Base-by-base conservation (phyloP, 495 filamentous ascomycete genomes). In the Pseudotulostoma volvatum region DNA sequence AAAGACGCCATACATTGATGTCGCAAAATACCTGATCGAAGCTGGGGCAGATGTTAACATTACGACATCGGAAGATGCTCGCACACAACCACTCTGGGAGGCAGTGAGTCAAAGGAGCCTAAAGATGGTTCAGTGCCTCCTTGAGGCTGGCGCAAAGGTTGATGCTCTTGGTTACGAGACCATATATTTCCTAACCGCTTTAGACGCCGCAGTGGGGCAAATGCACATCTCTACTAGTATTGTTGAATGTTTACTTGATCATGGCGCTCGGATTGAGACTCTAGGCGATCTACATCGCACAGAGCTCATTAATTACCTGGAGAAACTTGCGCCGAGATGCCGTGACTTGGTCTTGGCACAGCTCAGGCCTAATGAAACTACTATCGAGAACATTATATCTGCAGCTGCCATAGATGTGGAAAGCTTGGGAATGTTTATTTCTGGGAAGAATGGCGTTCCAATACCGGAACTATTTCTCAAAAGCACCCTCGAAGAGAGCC, bases 31-130 rank as follows among this genome's bases (percentile, higher is more conserved):
- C 23, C 33, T 51, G 2, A 19, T 43, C n/a, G 18, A 45, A 34
- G 4, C 33, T 25, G 45, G 48, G 8, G 45, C 45, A 19, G 34
- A 43, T 31, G 34, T 48, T 11, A 39, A 48, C 18, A 5, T 28
- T n/a, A n/a, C n/a, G n/a, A n/a, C n/a, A 28, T 5, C 5, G 23
- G 23, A 5, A 5, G 23, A 28, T 11, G 5, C 11, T 5, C 11
- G 11, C 23, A 5, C 23, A 5, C 23, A 13, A 18, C 7, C 35
- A 18, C 35, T 37, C 18, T 18, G 20, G 13, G 14, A 7, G 7
- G 35, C 35, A 4, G 2, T 20, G 11, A 9, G 14, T 2, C 4
- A 37, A n/a, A 8, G 17, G 1, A 17, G 20, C n/a, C n/a, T 17
- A 11, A 18, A 37, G 18, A 20, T 37, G 13, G 2, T 37, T 2